A percentile compares a stretch with the other conserved stretches of the same genome.
phyloP scores from a whole-genome alignment of 2,329 filamentous ascomycete species.

The Nemania sp. region DNA sequence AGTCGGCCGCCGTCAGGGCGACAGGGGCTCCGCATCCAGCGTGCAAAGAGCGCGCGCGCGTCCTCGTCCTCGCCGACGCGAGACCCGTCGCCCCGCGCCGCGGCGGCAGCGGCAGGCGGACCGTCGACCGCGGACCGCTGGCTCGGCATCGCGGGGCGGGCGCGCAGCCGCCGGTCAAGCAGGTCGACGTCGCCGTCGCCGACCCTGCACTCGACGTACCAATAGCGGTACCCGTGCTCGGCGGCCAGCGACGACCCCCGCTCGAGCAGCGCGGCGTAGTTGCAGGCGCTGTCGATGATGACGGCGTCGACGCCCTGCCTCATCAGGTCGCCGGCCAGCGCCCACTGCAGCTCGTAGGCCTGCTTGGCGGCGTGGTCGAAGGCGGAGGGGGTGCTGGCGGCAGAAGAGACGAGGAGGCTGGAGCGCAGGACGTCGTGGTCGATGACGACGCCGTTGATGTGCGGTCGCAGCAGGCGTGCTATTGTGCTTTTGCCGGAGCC shows the following conservation, averaged over 20 bases:
- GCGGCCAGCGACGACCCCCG: not conserved
- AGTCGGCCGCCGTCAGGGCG: conserved; percentile 2
- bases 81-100: no score
- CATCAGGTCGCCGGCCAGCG: not conserved
- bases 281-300: conserved; percentile 1
- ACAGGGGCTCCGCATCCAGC: conserved; percentile 17
- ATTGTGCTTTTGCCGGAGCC: conserved; percentile 2
- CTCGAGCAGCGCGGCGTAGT: not conserved
- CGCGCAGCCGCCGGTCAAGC: conserved; percentile 13
- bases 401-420: not conserved
- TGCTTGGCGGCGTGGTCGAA: conserved; percentile 3
- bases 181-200: conserved; percentile 9
- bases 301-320: not conserved
- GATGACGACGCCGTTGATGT: not conserved
- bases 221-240: not conserved
- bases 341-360: not conserved
- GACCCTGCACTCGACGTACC: conserved; percentile 31
- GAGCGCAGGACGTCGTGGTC: not conserved
- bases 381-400: no score
- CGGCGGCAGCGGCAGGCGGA: not conserved
- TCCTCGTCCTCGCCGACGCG: not conserved
- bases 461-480: not conserved
- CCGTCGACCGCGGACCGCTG: conserved; percentile 15
- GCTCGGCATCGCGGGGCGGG: conserved; percentile 5
- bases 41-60: conserved; percentile 4